Conservation (phyloP, 257 asterid genomes). For the Paraleonurus japonicus region DNA sequence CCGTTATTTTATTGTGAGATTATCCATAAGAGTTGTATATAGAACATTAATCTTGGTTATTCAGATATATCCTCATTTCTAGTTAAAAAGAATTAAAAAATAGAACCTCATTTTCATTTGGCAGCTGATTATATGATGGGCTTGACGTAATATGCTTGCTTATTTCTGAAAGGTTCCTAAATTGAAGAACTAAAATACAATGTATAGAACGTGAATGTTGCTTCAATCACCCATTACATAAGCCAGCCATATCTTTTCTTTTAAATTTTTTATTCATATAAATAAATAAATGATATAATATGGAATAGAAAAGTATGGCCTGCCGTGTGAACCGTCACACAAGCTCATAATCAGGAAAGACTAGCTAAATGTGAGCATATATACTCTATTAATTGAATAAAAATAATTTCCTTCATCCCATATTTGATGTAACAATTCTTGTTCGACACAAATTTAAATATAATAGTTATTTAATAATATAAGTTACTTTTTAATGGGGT, state of each 20-base stretch:
- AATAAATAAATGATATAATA: constrained; percentile 8
- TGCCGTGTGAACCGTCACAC: constrained; percentile 37
- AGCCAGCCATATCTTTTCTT: constrained; percentile 10
- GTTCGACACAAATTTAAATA: no score
- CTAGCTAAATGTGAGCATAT: background rate
- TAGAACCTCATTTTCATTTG: background rate
- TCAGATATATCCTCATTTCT: no score
- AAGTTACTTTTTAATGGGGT: no score
- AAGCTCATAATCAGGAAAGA: constrained; percentile 23
- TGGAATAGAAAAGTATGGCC: constrained; percentile 28
- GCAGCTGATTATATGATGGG: constrained; percentile 7
- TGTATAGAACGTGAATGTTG: constrained; percentile 36
- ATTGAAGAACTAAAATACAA: constrained; percentile 32
- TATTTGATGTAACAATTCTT: no score
- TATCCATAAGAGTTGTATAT: background rate
- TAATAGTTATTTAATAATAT: no score
- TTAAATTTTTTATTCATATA: background rate
- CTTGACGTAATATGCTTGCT: constrained; percentile 26
- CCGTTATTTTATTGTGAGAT: background rate
- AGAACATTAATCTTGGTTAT: background rate
- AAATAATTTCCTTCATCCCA: no score
- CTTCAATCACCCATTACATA: constrained; percentile 34
- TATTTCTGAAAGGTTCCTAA: constrained; percentile 15
- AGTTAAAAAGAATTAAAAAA: no score
- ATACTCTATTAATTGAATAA: no score